Conservation (phyloP, 2,329 filamentous ascomycete species). For the Pochonia chlamydosporia region DNA sequence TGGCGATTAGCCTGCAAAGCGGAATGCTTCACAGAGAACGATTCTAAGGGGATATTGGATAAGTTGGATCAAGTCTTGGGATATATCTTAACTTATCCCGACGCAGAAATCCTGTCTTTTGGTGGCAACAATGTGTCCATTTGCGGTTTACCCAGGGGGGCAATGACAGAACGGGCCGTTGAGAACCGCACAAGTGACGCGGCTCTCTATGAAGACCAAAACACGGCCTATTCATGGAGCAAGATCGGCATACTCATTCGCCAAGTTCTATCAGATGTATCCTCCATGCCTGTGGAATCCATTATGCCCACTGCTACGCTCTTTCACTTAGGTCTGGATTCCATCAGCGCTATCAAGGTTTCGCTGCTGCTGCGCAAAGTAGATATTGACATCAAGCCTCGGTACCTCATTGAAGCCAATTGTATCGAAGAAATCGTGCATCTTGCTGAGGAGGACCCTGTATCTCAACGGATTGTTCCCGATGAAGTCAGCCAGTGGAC, state of each 20-base stretch:
- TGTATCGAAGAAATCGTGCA: conserved; percentile 60
- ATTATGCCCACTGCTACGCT: conserved; percentile 61
- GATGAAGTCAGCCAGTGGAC: conserved; percentile 13
- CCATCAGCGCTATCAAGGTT: conserved; percentile 85
- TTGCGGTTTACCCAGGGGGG: conserved; percentile 49
- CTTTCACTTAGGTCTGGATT: conserved; percentile 84
- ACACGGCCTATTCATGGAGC: conserved; percentile 24
- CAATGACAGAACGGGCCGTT: background rate
- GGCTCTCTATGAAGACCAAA: background rate
- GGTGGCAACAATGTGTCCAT: conserved; percentile 49
- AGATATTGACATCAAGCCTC: conserved; percentile 58
- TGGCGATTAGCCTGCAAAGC: conserved; percentile 71
- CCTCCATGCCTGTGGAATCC: conserved; percentile 49
- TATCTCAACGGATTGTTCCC: background rate
- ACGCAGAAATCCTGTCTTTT: conserved; percentile 50
- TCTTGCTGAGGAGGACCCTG: conserved; percentile 7
- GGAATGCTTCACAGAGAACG: conserved; percentile 39
- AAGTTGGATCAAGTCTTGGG: conserved; percentile 54
- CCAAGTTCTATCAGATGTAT: conserved; percentile 48
- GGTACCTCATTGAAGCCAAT: conserved; percentile 61
- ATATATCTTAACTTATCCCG: conserved; percentile 44
- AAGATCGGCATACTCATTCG: conserved; percentile 33
- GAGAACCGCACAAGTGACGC: background rate
- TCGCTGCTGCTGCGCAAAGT: conserved; percentile 62
- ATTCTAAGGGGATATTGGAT: conserved; percentile 45